Evolutionary conservation across 345 rosid genomes (phyloP), one percentile per base, ranked within the genome.

Genomic region (Eucalyptus viminalis): DNA sequence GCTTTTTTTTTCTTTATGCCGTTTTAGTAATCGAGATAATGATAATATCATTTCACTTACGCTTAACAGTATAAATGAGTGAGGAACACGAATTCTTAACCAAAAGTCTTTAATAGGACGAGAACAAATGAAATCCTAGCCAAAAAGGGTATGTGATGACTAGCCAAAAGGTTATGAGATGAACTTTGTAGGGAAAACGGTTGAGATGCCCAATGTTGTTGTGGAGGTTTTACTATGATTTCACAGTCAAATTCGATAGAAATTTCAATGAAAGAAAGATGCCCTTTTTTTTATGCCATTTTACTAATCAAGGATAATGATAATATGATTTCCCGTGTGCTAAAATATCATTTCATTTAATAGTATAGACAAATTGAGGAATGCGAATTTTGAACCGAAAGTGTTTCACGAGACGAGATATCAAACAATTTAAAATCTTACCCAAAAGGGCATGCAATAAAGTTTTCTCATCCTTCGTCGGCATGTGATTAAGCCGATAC

Each of bases 1-100:
- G 45, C 6, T 0, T 21, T 10, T 11, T 3, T 12, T 11, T 53
- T 51, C 4, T 53, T 53, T 53, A 53, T 19, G 0, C 0, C 0
- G 11, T 19, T 19, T 3, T 53, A 19, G 11, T 53, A 53, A 19
- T 19, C 2, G 24, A 53, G 58, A 19, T 53, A 19, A 53, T 53
- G 1, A 53, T 53, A 53, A 53, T 5, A 53, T 53, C 58, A 53
- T 53, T 53, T 53, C 2, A 19, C 10, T 1, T 53, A 1, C 1
- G 4, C 58, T 53, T 21, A 3, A 40, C 0, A 21, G 5, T 37
- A 37, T 11, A 11, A 76, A 40, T 0, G 3, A 21, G 83, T 2
- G 1, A 1, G 4, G 3, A 72, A 5, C 14, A 5, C 11, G 0
- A 19, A 9, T 37, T 37, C 22, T 37, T 0, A 19, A 19, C 5